Conservation (phyloP, 345 rosid species). For the Nephelium lappaceum region DNA sequence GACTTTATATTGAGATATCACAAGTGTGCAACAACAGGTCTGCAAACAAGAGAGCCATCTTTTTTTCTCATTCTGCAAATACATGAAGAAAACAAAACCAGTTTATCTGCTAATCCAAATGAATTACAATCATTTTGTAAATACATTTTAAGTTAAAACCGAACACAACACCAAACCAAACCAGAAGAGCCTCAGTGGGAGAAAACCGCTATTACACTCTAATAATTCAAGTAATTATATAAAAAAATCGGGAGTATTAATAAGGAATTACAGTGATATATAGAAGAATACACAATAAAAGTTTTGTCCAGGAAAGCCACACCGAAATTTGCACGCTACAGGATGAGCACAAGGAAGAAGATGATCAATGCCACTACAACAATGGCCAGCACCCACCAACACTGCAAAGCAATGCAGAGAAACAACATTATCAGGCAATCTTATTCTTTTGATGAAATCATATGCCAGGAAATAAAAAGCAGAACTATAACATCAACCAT, state of each 20-base stretch:
- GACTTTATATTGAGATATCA: no score
- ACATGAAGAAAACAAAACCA: neutral
- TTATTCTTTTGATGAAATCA: neutral
- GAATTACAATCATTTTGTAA: neutral
- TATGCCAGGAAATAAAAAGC: neutral
- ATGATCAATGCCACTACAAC: slow-evolving; percentile 44
- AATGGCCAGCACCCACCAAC: slow-evolving; percentile 71
- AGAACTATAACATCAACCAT: neutral
- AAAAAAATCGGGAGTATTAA: neutral
- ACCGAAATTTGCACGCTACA: slow-evolving; percentile 28
- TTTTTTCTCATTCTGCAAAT: neutral
- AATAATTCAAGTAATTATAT: neutral
- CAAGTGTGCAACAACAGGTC: no score
- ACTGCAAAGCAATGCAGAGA: slow-evolving; percentile 43
- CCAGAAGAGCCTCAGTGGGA: neutral
- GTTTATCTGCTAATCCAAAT: neutral
- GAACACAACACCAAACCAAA: neutral
- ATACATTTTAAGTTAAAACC: neutral
- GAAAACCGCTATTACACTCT: neutral
- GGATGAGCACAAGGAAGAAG: slow-evolving; percentile 45
- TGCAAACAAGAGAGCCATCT: no score
- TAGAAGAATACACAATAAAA: slow-evolving; percentile 10
- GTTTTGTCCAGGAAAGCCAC: neutral
- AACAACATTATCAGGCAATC: neutral
- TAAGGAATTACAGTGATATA: neutral